Conservation (phyloP, 768 basidiomycete species). For the Daedaleopsis sinensis region DNA sequence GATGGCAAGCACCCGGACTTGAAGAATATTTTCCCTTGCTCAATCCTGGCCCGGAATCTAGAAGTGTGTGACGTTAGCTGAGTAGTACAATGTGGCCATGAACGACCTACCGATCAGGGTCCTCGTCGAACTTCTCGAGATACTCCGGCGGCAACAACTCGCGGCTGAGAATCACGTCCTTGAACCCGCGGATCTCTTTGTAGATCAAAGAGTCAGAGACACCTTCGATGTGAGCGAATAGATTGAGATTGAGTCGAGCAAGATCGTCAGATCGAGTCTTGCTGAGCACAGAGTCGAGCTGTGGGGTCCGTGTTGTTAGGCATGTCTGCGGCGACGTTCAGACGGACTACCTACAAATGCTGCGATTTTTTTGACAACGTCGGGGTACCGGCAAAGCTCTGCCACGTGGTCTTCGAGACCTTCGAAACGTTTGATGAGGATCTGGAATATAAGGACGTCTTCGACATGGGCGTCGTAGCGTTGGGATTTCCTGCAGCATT, state of each 20-base stretch:
- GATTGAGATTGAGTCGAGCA: not conserved
- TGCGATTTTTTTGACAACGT: not conserved
- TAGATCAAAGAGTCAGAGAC: not conserved
- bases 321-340: not conserved
- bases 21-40: too few relatives aligned
- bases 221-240: not conserved
- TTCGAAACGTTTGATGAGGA: not conserved
- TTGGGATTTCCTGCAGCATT: not conserved
- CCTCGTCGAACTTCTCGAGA: too few relatives aligned
- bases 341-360: not conserved
- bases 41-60: too few relatives aligned
- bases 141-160: too few relatives aligned
- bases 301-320: not conserved
- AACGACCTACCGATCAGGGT: too few relatives aligned
- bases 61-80: too few relatives aligned
- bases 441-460: not conserved
- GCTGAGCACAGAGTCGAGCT: not conserved
- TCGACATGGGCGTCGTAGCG: not conserved
- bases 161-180: not conserved
- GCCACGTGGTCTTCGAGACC: not conserved
- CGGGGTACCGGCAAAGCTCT: not conserved
- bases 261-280: not conserved
- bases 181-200: not conserved
- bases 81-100: too few relatives aligned
- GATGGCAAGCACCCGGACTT: too few relatives aligned